Conservation (phyloP, 2,329 filamentous ascomycete genomes). For the Cercospora sp. region DNA sequence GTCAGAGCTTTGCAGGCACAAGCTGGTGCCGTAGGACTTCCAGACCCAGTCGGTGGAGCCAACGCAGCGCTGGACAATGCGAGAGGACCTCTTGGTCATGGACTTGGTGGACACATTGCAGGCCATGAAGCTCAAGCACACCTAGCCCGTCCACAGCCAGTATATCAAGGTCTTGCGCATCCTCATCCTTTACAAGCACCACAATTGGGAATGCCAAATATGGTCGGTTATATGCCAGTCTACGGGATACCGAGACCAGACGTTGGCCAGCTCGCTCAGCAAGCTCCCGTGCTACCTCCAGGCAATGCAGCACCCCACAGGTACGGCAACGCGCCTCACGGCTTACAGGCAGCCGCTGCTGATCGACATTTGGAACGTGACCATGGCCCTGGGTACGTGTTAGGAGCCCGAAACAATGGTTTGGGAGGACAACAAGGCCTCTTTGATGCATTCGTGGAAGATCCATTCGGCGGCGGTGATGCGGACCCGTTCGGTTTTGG, state of each 20-base stretch:
- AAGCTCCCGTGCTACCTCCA: neutral
- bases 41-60: neutral
- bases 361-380: neutral
- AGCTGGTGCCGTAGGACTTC: neutral
- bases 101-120: conserved; percentile 14
- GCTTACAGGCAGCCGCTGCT: neutral
- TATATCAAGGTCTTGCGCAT: conserved; percentile 13
- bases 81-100: conserved; percentile 4
- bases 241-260: neutral
- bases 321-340: neutral
- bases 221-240: conserved; percentile 11
- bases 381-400: conserved; percentile 5
- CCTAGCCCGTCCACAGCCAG: conserved; percentile 13
- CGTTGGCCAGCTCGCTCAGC: neutral
- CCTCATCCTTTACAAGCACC: conserved; percentile 12
- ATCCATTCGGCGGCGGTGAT: conserved; percentile 20
- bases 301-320: neutral
- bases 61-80: neutral
- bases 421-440: conserved; percentile 11
- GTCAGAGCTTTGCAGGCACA: neutral
- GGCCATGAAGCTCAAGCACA: conserved; percentile 13
- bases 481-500: conserved; percentile 15
- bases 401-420: conserved; percentile 16
- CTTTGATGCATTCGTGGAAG: conserved; percentile 17
- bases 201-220: neutral